These are phyloP conservation scores for Rhypophila decipiens DNA, from an alignment of 495 filamentous ascomycete genomes.

Conservation along the genomic window DNA sequence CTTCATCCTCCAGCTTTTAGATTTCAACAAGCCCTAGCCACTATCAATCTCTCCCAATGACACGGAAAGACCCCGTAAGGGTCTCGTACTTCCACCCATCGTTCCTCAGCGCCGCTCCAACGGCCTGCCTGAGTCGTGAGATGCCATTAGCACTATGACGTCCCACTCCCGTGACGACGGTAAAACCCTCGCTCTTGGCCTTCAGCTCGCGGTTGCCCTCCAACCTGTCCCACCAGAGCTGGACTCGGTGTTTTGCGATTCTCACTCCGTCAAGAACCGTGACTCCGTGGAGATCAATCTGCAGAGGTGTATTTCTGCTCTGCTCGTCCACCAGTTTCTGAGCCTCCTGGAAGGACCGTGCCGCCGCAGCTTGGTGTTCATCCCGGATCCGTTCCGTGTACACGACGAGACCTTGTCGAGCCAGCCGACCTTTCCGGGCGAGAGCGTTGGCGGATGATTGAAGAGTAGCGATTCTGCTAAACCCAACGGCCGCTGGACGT, in stretches of 20 bases:
- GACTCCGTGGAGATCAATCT: constrained; percentile 79
- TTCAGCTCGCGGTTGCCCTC: constrained; percentile 50
- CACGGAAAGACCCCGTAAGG: constrained; percentile 55
- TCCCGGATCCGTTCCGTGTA: constrained; percentile 31
- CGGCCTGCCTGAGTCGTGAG: constrained; percentile 70
- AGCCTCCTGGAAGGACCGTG: constrained; percentile 30
- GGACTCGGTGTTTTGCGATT: constrained; percentile 61
- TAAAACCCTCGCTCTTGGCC: constrained; percentile 44
- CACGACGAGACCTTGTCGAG: constrained; percentile 29
- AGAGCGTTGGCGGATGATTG: constrained; percentile 26
- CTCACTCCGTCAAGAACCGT: constrained; percentile 70
- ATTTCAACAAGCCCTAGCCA: too few relatives aligned
- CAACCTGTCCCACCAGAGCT: constrained; percentile 72
- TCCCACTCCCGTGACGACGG: constrained; percentile 76
- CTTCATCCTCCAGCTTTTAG: too few relatives aligned
- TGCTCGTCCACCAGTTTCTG: constrained; percentile 56
- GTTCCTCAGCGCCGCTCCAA: constrained; percentile 63
- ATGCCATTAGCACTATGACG: constrained; percentile 71
- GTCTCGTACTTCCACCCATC: constrained; percentile 82
- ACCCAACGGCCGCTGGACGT: background rate
- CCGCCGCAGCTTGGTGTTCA: constrained; percentile 16
- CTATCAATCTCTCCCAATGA: constrained; percentile 48
- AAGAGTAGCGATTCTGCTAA: constrained; percentile 7
- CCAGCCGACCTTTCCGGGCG: constrained; percentile 32
- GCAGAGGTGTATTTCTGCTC: constrained; percentile 36